Percentiles rank a stretch among this genome's conserved stretches.
Conservation (phyloP, 2,329 filamentous ascomycete genomes). For the Pseudomassariella vexata region DNA sequence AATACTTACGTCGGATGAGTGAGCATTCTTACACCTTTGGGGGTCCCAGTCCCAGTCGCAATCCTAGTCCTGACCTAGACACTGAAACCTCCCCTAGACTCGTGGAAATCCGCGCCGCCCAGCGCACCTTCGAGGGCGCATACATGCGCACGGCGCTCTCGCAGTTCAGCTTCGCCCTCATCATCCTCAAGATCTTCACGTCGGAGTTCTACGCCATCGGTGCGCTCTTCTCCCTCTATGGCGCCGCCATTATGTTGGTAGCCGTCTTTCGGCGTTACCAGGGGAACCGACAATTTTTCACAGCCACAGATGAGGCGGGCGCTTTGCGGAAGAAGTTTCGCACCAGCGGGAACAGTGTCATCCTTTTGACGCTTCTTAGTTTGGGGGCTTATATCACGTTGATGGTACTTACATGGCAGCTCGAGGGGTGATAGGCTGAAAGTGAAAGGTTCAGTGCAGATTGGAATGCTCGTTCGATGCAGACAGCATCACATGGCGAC, state of each 20-base stretch:
- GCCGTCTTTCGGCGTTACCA: slow-evolving; percentile 83
- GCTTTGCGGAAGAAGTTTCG: slow-evolving; percentile 50
- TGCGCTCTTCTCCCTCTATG: slow-evolving; percentile 92
- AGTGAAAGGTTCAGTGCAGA: too few relatives aligned
- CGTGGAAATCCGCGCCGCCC: slow-evolving; percentile 88
- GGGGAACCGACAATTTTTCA: slow-evolving; percentile 92
- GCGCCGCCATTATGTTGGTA: slow-evolving; percentile 75
- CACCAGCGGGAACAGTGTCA: slow-evolving; percentile 58
- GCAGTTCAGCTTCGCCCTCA: slow-evolving; percentile 90
- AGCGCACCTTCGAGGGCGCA: slow-evolving; percentile 94
- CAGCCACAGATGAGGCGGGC: slow-evolving; percentile 38
- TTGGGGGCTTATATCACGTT: slow-evolving; percentile 52
- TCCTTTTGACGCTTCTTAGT: slow-evolving; percentile 51
- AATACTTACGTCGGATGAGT: slow-evolving; percentile 73
- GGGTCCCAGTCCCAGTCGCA: too few relatives aligned
- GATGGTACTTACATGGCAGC: slow-evolving; percentile 47
- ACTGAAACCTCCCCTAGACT: slow-evolving; percentile 45
- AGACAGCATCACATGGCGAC: too few relatives aligned
- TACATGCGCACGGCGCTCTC: slow-evolving; percentile 92
- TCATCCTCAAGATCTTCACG: slow-evolving; percentile 95
- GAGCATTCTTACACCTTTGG: slow-evolving; percentile 21
- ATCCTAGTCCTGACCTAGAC: too few relatives aligned
- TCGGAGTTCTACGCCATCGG: slow-evolving; percentile 94
- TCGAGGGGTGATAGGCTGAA: slow-evolving; percentile 22
- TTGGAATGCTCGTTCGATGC: too few relatives aligned